phyloP scores from a whole-genome alignment of 805 yeast species.

The Middelhovenomyces tepae region DNA sequence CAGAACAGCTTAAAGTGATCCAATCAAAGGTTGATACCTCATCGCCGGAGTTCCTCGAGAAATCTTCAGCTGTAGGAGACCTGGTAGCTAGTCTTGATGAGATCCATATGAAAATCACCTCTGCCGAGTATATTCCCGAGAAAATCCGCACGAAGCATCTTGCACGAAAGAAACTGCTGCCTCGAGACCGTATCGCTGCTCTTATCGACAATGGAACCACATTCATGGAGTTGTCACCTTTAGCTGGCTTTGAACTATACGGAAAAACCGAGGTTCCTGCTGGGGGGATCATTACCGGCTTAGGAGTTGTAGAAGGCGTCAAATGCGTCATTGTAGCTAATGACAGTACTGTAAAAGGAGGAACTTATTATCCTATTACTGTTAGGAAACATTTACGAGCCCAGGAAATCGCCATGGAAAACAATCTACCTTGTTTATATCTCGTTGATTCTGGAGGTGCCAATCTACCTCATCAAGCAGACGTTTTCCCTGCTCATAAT shows the following conservation, averaged over 20 bases:
- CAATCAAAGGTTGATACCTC: slow-evolving; percentile 18
- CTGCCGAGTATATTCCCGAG: slow-evolving; percentile 21
- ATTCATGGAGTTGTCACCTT: slow-evolving; percentile 23
- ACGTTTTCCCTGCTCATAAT: slow-evolving; percentile 27
- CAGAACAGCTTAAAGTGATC: slow-evolving; percentile 12
- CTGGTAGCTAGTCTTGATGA: slow-evolving; percentile 12
- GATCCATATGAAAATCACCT: slow-evolving; percentile 16
- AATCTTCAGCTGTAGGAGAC: slow-evolving; percentile 15
- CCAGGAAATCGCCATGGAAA: slow-evolving; percentile 26
- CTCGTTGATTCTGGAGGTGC: slow-evolving; percentile 27
- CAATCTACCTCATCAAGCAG: slow-evolving; percentile 27
- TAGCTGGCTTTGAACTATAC: slow-evolving; percentile 26
- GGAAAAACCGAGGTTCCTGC: slow-evolving; percentile 24
- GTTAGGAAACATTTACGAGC: slow-evolving; percentile 27
- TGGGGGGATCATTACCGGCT: slow-evolving; percentile 27
- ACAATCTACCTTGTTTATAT: slow-evolving; percentile 25
- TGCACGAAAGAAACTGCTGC: slow-evolving; percentile 22
- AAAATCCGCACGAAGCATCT: slow-evolving; percentile 23
- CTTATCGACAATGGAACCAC: slow-evolving; percentile 25
- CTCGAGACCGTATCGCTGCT: slow-evolving; percentile 23
- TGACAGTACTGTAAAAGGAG: slow-evolving; percentile 27
- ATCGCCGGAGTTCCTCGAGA: slow-evolving; percentile 18
- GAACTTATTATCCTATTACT: slow-evolving; percentile 28
- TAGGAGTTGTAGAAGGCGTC: slow-evolving; percentile 24
- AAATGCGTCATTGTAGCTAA: slow-evolving; percentile 26